A percentile compares a stretch with the other conserved stretches of the same genome.
phyloP scores from a whole-genome alignment of 257 asterid species.

The Solanum lycopersicoides region DNA sequence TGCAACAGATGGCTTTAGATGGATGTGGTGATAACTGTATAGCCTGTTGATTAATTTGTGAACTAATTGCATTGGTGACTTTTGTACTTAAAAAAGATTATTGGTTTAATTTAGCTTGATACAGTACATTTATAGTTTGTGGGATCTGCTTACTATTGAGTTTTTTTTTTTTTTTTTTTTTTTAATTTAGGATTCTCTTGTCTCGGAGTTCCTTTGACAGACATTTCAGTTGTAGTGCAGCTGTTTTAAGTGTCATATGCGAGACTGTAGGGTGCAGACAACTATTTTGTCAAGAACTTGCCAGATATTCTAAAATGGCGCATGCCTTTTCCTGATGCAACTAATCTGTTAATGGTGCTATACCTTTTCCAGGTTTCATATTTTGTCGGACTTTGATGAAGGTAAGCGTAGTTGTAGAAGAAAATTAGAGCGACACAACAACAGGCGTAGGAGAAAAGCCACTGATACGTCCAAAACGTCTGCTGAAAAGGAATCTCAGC shows the following conservation, averaged over 20 bases:
- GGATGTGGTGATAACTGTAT: neutral
- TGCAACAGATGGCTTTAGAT: neutral
- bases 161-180: neutral
- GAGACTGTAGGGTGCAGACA: neutral
- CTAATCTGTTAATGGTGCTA: neutral
- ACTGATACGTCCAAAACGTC: conserved; percentile 37
- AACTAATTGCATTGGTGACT: neutral
- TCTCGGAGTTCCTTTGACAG: neutral
- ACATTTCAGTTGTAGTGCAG: neutral
- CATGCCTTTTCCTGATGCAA: neutral
- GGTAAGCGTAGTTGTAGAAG: conserved; percentile 90
- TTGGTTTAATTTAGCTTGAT: neutral
- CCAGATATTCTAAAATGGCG: neutral
- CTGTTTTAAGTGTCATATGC: neutral
- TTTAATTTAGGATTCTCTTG: neutral
- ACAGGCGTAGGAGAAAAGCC: conserved; percentile 74
- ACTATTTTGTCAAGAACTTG: neutral
- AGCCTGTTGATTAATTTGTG: neutral
- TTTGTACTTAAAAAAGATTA: neutral
- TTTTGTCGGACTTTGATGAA: conserved; percentile 77
- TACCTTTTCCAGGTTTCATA: conserved; percentile 60
- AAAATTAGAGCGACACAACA: conserved; percentile 84
- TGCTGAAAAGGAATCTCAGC: conserved; percentile 38
- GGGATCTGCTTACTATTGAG: neutral
- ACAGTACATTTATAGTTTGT: neutral